Evolutionary conservation across 345 rosid genomes (phyloP).

Genomic region (Boechera divaricarpa): DNA sequence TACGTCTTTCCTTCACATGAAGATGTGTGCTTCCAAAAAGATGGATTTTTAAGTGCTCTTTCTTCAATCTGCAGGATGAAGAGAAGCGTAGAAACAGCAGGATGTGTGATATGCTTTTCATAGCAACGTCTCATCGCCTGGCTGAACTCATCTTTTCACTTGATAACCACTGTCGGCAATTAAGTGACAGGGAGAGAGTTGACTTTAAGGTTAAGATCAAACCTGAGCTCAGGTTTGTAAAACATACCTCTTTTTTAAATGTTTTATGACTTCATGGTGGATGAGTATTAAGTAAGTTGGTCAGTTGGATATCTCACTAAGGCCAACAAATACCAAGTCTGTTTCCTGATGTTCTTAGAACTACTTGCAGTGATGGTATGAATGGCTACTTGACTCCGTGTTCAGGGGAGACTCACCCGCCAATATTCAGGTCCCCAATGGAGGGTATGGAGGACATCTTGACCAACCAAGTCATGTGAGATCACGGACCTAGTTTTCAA

Average conservation of each 20-base stretch:
- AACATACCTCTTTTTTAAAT: neutral
- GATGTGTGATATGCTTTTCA: conserved; percentile 91
- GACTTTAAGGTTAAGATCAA: conserved; percentile 64
- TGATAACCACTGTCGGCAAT: conserved; percentile 71
- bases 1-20: conserved; percentile 1
- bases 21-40: conserved; percentile 22
- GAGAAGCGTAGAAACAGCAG: conserved; percentile 82
- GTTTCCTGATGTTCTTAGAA: conserved; percentile 52
- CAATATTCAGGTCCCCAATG: conserved; percentile 87
- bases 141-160: conserved; percentile 85
- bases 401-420: conserved; percentile 86
- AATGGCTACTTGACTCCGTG: conserved; percentile 93
- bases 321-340: neutral
- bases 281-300: neutral
- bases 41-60: neutral
- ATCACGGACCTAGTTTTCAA: conserved; percentile 17
- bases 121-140: conserved; percentile 77
- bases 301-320: neutral
- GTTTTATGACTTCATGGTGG: neutral
- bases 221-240: conserved; percentile 82
- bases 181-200: conserved; percentile 56
- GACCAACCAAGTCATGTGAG: conserved; percentile 95
- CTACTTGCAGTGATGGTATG: conserved; percentile 96
- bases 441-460: conserved; percentile 86
- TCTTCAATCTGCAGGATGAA: conserved; percentile 65